phyloP scores from a whole-genome alignment of 2,329 filamentous ascomycete species.

The Lachnellula occidentalis region DNA sequence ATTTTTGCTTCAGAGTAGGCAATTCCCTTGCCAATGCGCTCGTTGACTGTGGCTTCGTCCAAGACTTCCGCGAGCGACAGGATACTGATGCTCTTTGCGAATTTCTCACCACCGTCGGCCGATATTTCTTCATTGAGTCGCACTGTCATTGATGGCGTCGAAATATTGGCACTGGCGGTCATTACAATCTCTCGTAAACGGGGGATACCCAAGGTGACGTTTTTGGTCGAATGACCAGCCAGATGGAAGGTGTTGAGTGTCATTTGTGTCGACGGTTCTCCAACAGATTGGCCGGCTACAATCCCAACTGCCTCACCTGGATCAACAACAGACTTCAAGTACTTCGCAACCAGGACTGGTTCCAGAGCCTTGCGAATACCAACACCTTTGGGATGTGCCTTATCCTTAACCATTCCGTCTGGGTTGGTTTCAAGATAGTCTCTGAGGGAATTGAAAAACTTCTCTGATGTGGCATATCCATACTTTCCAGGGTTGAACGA shows the following conservation, averaged over 20 bases:
- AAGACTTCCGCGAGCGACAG: constrained; percentile 79
- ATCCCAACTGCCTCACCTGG: constrained; percentile 96
- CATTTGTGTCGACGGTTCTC: constrained; percentile 98
- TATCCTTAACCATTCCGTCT: constrained; percentile 52
- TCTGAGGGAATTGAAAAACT: constrained; percentile 67
- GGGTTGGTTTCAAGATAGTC: constrained; percentile 76
- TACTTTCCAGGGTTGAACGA: constrained; percentile 70
- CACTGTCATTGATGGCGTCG: constrained; percentile 86
- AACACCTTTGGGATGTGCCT: constrained; percentile 33
- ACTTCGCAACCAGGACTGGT: constrained; percentile 83
- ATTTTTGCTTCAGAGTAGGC: constrained; percentile 70
- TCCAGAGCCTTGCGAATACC: constrained; percentile 46
- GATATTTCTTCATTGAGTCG: constrained; percentile 68
- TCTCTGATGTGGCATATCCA: constrained; percentile 84
- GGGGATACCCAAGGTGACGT: constrained; percentile 97
- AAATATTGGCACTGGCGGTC: constrained; percentile 86
- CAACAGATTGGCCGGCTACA: constrained; percentile 91
- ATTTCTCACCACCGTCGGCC: constrained; percentile 63
- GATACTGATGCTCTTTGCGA: constrained; percentile 87
- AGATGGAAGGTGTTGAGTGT: constrained; percentile 99
- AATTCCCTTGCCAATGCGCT: constrained; percentile 68
- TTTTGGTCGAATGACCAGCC: constrained; percentile 95
- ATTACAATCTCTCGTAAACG: constrained; percentile 96
- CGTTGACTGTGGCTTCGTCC: constrained; percentile 73
- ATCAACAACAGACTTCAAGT: constrained; percentile 85